Evolutionary conservation across 2,329 filamentous ascomycete species (phyloP).

Genomic region (Didymella exigua): DNA sequence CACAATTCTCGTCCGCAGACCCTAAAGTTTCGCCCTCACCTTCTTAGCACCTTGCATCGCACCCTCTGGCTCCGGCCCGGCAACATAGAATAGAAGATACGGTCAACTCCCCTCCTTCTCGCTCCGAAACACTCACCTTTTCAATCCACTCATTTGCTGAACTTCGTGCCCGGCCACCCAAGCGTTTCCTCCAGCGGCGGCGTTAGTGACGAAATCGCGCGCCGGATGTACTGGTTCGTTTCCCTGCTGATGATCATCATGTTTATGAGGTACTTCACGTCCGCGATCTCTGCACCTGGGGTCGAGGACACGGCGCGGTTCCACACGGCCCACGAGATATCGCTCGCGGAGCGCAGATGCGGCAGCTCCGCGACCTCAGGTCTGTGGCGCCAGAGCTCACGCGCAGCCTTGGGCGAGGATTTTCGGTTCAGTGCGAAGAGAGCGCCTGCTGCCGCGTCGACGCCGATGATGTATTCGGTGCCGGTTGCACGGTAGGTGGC

Average conservation of each 20-base stretch:
- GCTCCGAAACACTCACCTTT: slow-evolving; percentile 20
- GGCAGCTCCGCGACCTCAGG: slow-evolving; percentile 20
- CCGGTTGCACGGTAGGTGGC: slow-evolving; percentile 6
- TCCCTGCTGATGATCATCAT: slow-evolving; percentile 21
- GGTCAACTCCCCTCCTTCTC: slow-evolving; percentile 16
- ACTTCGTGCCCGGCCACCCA: slow-evolving; percentile 26
- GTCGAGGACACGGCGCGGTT: slow-evolving; percentile 1
- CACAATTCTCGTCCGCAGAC: no score
- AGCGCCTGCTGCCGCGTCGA: slow-evolving; percentile 16
- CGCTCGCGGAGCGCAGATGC: slow-evolving; percentile 21
- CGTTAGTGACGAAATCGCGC: slow-evolving; percentile 7
- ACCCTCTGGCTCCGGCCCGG: background rate
- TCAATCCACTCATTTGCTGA: slow-evolving; percentile 17
- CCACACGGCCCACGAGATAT: slow-evolving; percentile 33
- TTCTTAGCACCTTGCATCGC: background rate
- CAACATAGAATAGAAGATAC: slow-evolving; percentile 23
- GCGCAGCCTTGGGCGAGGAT: slow-evolving; percentile 13
- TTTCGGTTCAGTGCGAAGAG: slow-evolving; percentile 14
- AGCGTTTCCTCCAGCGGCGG: slow-evolving; percentile 9
- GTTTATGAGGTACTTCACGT: slow-evolving; percentile 27
- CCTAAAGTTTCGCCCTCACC: background rate
- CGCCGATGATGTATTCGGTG: slow-evolving; percentile 18
- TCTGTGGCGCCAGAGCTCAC: slow-evolving; percentile 15
- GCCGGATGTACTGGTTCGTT: slow-evolving; percentile 20
- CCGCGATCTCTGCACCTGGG: slow-evolving; percentile 2